phyloP scores from a whole-genome alignment of 192 early-diverging fungal species.

The Geosiphon pyriformis region DNA sequence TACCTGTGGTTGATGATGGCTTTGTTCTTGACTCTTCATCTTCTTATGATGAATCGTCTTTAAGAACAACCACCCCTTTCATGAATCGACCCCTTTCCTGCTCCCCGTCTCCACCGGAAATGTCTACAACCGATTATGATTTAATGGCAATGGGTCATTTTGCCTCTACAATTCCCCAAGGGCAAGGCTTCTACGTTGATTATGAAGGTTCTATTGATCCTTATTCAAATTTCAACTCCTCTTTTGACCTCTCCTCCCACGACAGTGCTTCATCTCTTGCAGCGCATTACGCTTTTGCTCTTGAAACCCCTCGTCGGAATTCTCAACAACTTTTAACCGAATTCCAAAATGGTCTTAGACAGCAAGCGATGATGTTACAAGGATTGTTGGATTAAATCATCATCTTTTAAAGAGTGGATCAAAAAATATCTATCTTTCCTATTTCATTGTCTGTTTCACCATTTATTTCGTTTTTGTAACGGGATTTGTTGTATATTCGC shows the following conservation, averaged over 20 bases:
- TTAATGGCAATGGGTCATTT: conserved; percentile 24
- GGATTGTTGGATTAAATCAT: conserved; percentile 15
- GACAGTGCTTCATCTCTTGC: background rate
- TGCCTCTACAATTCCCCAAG: conserved; percentile 3
- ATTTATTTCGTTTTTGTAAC: background rate
- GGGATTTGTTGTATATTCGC: background rate
- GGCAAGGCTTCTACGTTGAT: background rate
- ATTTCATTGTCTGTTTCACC: background rate
- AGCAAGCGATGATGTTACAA: conserved; percentile 15
- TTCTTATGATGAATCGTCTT: conserved; percentile 3
- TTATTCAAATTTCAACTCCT: background rate
- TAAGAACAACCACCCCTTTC: background rate
- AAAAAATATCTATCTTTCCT: background rate
- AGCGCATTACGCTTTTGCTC: conserved; percentile 6
- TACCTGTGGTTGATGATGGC: conserved; percentile 23
- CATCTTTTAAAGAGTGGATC: too few species aligned
- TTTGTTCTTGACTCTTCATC: conserved; percentile 24
- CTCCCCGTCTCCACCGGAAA: conserved; percentile 9
- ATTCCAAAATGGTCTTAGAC: conserved; percentile 17
- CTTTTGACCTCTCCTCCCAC: conserved; percentile 4
- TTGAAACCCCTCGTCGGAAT: conserved; percentile 16
- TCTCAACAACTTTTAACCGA: conserved; percentile 23
- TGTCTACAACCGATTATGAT: conserved; percentile 21
- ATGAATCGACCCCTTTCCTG: background rate
- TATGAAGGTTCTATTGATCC: conserved; percentile 8